A percentile compares a stretch with the other conserved stretches of the same genome.
phyloP scores from a whole-genome alignment of 78 protist genomes.

The Anaeramoeba flamelloides region DNA sequence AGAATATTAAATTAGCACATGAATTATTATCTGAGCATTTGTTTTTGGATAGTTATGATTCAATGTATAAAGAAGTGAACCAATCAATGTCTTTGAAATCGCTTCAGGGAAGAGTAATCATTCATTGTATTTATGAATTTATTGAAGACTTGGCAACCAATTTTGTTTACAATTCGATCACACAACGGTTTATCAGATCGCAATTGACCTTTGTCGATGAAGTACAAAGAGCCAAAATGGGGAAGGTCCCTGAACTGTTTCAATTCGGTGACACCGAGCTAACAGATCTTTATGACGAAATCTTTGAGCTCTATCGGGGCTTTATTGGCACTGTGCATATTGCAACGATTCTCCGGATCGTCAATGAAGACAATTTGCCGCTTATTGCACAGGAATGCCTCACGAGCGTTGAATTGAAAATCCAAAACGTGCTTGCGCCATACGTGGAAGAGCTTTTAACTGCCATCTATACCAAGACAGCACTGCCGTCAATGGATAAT shows the following conservation, averaged over 20 bases:
- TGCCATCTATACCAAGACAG: conserved; percentile 41
- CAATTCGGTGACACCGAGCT: conserved; percentile 41
- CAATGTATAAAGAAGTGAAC: conserved; percentile 36
- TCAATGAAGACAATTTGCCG: not conserved
- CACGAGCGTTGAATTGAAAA: not conserved
- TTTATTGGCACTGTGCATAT: conserved; percentile 10
- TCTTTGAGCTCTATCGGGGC: conserved; percentile 20
- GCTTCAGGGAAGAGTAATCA: conserved; percentile 40
- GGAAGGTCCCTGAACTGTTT: conserved; percentile 15
- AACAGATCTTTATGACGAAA: conserved; percentile 26
- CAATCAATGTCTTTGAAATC: conserved; percentile 48
- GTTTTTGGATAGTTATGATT: conserved; percentile 40
- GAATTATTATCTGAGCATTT: conserved; percentile 26
- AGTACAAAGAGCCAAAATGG: conserved; percentile 24
- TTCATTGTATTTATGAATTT: conserved; percentile 43
- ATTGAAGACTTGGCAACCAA: conserved; percentile 45
- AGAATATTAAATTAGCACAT: conserved; percentile 32
- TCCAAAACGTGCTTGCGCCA: conserved; percentile 40
- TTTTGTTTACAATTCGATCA: conserved; percentile 28
- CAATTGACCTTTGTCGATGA: conserved; percentile 27
- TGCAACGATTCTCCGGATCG: not conserved
- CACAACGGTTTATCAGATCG: conserved; percentile 45
- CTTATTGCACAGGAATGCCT: not conserved
- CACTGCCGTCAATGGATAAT: conserved; percentile 39
- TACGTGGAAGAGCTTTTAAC: conserved; percentile 39